Evolutionary conservation across 768 basidiomycete genomes (phyloP).

Genomic region (Leccinum boreale): DNA sequence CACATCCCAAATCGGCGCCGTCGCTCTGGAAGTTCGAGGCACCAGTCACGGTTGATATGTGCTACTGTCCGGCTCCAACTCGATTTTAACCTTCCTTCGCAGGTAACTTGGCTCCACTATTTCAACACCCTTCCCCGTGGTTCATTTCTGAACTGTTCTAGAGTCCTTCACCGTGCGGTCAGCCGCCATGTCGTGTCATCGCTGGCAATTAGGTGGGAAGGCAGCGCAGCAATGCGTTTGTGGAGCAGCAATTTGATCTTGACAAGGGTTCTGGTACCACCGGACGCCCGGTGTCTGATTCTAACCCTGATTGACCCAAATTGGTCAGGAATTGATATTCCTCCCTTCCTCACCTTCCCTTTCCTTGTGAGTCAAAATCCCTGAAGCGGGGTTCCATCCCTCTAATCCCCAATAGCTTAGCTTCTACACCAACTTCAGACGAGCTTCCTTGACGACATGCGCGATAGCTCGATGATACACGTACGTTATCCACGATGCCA

Average conservation of each 20-base stretch:
- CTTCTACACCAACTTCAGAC: background rate
- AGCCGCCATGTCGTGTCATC: background rate
- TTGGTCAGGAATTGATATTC: background rate
- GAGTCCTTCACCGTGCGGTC: background rate
- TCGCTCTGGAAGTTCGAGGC: background rate
- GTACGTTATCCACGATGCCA: background rate
- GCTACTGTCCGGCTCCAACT: background rate
- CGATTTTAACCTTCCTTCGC: background rate
- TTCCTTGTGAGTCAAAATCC: background rate
- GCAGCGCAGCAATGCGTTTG: background rate
- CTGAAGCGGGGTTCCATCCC: background rate
- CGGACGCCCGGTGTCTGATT: background rate
- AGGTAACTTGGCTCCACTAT: background rate
- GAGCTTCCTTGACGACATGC: background rate
- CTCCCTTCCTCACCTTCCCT: background rate
- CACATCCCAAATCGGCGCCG: background rate
- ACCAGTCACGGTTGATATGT: background rate
- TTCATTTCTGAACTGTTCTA: slow-evolving; percentile 7
- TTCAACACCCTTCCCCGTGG: background rate
- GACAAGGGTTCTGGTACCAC: background rate
- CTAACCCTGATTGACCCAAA: slow-evolving; percentile 7
- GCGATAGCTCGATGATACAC: background rate
- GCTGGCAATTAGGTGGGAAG: background rate
- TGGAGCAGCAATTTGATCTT: slow-evolving; percentile 1
- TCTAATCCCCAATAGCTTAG: background rate